Base-by-base conservation (phyloP, 306 rosid genomes). In the Crotalaria pallida region DNA sequence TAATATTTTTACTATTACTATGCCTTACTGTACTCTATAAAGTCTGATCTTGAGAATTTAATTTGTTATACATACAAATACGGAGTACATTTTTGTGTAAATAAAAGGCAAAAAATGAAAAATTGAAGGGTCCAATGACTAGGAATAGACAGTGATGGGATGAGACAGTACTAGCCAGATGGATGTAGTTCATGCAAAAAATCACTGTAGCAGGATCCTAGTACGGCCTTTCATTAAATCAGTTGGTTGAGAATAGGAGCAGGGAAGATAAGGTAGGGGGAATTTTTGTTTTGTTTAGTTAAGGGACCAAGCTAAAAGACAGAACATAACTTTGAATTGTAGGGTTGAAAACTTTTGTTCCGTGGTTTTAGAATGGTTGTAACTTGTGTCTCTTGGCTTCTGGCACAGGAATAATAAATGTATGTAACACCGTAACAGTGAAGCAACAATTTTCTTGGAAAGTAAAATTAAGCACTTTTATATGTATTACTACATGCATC, bases 321-420 rank as follows among this genome's bases (percentile, higher is more conserved):
- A 88, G 82, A 80, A 73, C 85, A 34, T 40, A 58, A 71, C 85
- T 86, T 88, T 73, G 83, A 78, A 77, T 60, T 72, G 67, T 65
- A 26, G 83, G 73, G 79, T 66, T 74, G 74, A 75, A 38, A 53
- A 58, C 58, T 72, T 12, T 41, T 80, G 73, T 74, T 74, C 70
- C 62, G 76, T 49, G 43, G 65, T 58, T 55, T 55, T 58, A 56
- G 77, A 40, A 65, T 73, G 76, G 73, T 17, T 79, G 36, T 31
- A 31, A 31, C 6, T 31, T 31, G 65, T 81, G 83, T 67, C 69
- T 58, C 55, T 58, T 74, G 5, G 78, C 44, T 59, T 79, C 26
- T 75, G 81, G 76, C 83, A 63, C 29, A 19, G 65, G 49, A 73
- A 77, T 73, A 73, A 60, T 33, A 50, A 67, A 23, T 17, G 55